Percentiles rank a stretch among this genome's conserved stretches.
Conservation (phyloP, 1,284 basidiomycete species). For the Hemileia vastatrix region DNA sequence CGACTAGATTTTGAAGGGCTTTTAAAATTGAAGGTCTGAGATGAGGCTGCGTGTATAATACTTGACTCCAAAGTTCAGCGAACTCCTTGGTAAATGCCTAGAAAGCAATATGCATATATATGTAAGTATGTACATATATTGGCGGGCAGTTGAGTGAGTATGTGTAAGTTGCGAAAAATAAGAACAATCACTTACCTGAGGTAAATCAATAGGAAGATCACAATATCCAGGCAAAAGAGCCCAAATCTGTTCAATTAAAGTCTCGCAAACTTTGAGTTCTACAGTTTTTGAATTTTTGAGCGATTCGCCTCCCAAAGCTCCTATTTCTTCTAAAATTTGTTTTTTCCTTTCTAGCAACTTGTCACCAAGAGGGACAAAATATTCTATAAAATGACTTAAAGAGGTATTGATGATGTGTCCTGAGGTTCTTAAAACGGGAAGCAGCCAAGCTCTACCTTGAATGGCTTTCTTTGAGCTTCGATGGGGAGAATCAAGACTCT, state of each 20-base stretch:
- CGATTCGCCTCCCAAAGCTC: slow-evolving; percentile 56
- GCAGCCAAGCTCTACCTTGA: slow-evolving; percentile 67
- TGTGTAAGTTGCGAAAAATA: background rate
- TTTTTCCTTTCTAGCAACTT: slow-evolving; percentile 60
- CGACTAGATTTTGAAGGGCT: slow-evolving; percentile 69
- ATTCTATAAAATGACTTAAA: slow-evolving; percentile 73
- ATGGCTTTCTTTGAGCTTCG: slow-evolving; percentile 33
- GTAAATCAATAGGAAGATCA: slow-evolving; percentile 74
- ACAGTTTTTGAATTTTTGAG: slow-evolving; percentile 39
- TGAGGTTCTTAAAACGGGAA: slow-evolving; percentile 70
- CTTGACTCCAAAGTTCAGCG: slow-evolving; percentile 75
- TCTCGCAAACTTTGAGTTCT: slow-evolving; percentile 88
- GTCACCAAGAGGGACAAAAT: slow-evolving; percentile 89
- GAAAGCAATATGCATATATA: slow-evolving; percentile 6
- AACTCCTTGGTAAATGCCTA: slow-evolving; percentile 65
- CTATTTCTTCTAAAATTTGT: slow-evolving; percentile 62
- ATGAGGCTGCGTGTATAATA: slow-evolving; percentile 77
- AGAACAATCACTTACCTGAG: slow-evolving; percentile 32
- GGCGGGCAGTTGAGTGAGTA: background rate
- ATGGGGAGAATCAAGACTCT: slow-evolving; percentile 21
- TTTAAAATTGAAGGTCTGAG: slow-evolving; percentile 72
- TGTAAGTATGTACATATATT: background rate
- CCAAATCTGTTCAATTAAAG: slow-evolving; percentile 88
- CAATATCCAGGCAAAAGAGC: slow-evolving; percentile 55
- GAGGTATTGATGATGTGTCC: slow-evolving; percentile 61